A percentile compares a stretch with the other conserved stretches of the same genome.
Evolutionary conservation across 768 basidiomycete species (phyloP).

Genomic region (Kwoniella europaea): DNA sequence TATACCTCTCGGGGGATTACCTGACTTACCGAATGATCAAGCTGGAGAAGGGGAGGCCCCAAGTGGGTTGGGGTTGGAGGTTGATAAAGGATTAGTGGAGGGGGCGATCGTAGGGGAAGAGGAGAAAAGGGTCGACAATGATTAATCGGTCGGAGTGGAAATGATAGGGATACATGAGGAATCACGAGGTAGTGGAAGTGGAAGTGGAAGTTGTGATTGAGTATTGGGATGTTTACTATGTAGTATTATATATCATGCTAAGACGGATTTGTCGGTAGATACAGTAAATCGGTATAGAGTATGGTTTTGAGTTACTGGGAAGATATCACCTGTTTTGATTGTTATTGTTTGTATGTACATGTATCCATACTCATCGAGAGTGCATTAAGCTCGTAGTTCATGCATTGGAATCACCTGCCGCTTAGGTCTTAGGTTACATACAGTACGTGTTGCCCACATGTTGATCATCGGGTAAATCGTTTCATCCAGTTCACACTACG

Average conservation of each 20-base stretch:
- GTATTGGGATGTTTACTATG: neutral
- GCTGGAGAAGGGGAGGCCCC: constrained; percentile 19
- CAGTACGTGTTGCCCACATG: no score
- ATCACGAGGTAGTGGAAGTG: no score
- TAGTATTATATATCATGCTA: neutral
- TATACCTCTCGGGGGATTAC: constrained; percentile 7
- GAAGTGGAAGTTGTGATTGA: neutral
- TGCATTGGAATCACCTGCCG: neutral
- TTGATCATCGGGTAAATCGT: neutral
- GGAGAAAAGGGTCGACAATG: constrained; percentile 6
- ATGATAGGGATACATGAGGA: no score
- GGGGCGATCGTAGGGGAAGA: neutral
- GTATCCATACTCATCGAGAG: neutral
- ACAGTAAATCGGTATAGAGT: no score
- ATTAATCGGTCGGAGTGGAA: no score
- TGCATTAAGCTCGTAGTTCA: neutral
- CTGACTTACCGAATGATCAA: constrained; percentile 10
- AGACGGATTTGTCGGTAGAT: no score
- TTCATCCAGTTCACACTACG: neutral
- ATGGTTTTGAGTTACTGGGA: neutral
- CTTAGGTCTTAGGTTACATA: no score
- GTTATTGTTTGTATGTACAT: neutral
- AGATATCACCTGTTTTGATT: neutral
- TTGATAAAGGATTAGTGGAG: constrained; percentile 8
- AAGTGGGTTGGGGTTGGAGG: constrained; percentile 16